Base-by-base conservation (phyloP, 306 rosid genomes). In the Parietaria judaica region DNA sequence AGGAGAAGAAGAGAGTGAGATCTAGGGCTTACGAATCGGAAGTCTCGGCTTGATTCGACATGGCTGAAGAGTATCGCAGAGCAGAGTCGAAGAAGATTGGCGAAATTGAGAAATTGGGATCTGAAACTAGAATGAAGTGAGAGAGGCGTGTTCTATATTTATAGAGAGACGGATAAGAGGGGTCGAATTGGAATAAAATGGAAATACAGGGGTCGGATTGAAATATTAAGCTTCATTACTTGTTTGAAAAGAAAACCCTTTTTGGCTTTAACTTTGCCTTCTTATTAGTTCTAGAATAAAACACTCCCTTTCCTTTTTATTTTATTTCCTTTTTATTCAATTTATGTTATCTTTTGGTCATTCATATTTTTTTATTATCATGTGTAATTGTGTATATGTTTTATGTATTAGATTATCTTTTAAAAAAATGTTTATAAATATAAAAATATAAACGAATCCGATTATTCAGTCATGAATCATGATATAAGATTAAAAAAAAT, bases 1-100 rank as follows among this genome's bases (percentile, higher is more conserved):
- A 49, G 10, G 56, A 54, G 49, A 72, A 75, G 41, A 68, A 14
- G 36, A 65, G 63, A 9, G 12, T 14, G 48, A 35, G 56, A 39
- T 36, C 16, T 14, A 56, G 60, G 12, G 23, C 79, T 78, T 79
- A 88, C 98, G 95, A 36, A 66, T 91, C 98, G 3, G 98, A 91
- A 4, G 96, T 85, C 70, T 85, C 95, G 3, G 89, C 76, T 66
- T 78, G 94, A 55, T 82, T 71, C 0, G 96, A 74, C 97, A 90
- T 90, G 54, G 45, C 43, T 6, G 41, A 23, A 23, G 7, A 63
- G 56, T 34, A 9, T 16, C 56, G 46, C 53, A 54, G 61, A 67
- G 13, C 51, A 46, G 43, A 17, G 54, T 36, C 60, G 67, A 56
- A 65, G 54, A 36, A 15, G 53, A 37, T 39, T 13, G 3, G 35